A percentile compares a stretch with the other conserved stretches of the same genome.
phyloP scores from a whole-genome alignment of 176 grass and related monocot species.

The Oropetium thomaeum region DNA sequence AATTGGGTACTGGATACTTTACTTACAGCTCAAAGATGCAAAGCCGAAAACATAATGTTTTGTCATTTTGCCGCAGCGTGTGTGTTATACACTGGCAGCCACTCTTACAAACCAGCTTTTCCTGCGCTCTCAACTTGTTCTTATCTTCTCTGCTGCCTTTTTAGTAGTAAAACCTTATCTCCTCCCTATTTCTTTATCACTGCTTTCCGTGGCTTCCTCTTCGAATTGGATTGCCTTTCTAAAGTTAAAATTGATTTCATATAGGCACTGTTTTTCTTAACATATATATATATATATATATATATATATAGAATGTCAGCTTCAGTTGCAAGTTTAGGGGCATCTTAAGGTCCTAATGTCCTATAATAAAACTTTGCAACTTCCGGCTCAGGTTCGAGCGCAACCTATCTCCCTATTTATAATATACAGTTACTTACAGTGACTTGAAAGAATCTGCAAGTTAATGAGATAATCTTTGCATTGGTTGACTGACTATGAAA shows the following conservation, averaged over 20 bases:
- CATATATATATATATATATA: too few relatives aligned
- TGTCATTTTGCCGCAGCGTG: not conserved
- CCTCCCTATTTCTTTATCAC: not conserved
- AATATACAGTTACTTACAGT: too few relatives aligned
- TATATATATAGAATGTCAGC: not conserved
- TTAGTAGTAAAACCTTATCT: not conserved
- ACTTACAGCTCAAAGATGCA: not conserved
- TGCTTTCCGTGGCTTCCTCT: not conserved
- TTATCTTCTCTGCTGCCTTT: conserved; percentile 7
- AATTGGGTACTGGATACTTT: not conserved
- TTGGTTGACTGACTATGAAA: not conserved
- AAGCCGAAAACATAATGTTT: conserved; percentile 2
- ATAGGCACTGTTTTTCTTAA: not conserved
- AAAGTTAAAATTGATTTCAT: conserved; percentile 1
- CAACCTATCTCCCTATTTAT: too few relatives aligned
- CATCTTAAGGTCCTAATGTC: not conserved
- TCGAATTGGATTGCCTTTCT: not conserved
- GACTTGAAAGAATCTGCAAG: too few relatives aligned
- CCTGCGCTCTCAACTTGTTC: not conserved
- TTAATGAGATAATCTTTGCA: not conserved
- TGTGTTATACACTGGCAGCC: not conserved
- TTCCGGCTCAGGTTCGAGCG: not conserved
- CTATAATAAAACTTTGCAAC: not conserved
- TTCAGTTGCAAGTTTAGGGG: not conserved
- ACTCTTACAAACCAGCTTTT: conserved; percentile 3